phyloP scores from a whole-genome alignment of 306 rosid species.

The Mucuna pruriens region DNA sequence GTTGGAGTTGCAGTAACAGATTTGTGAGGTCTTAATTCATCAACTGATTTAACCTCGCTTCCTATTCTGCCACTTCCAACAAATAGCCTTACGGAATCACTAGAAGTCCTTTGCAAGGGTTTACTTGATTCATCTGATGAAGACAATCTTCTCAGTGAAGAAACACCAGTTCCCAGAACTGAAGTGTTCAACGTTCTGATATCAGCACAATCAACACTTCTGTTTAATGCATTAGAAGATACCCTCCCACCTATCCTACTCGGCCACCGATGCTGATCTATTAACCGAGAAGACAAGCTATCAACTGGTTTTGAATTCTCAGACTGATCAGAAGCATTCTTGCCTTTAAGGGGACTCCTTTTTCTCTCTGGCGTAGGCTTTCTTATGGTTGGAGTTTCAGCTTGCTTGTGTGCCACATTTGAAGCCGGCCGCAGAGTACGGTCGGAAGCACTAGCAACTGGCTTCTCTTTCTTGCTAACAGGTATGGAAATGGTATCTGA shows the following conservation, averaged over 20 bases:
- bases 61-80: conserved; percentile 49
- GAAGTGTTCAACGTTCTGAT: conserved; percentile 46
- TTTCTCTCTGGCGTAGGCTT: conserved; percentile 83
- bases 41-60: conserved; percentile 48
- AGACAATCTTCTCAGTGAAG: conserved; percentile 57
- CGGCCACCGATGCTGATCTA: conserved; percentile 86
- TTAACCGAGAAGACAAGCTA: conserved; percentile 59
- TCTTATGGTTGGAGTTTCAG: conserved; percentile 50
- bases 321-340: conserved; percentile 61
- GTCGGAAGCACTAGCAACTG: conserved; percentile 57
- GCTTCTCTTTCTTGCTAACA: conserved; percentile 79
- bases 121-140: conserved; percentile 47
- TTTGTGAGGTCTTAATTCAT: conserved; percentile 53
- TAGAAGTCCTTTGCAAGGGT: conserved; percentile 55
- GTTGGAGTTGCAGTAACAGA: conserved; percentile 46
- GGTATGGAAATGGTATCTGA: conserved; percentile 82
- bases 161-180: conserved; percentile 49
- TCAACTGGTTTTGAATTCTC: conserved; percentile 87
- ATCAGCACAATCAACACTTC: conserved; percentile 59
- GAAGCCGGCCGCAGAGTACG: conserved; percentile 77
- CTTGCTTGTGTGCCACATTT: conserved; percentile 68
- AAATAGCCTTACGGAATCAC: conserved; percentile 45
- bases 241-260: conserved; percentile 68
- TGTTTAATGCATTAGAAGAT: conserved; percentile 52
- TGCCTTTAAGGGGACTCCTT: conserved; percentile 78